phyloP scores from a whole-genome alignment of 352 stramenopile species.

The Elongisporangium senticosum region DNA sequence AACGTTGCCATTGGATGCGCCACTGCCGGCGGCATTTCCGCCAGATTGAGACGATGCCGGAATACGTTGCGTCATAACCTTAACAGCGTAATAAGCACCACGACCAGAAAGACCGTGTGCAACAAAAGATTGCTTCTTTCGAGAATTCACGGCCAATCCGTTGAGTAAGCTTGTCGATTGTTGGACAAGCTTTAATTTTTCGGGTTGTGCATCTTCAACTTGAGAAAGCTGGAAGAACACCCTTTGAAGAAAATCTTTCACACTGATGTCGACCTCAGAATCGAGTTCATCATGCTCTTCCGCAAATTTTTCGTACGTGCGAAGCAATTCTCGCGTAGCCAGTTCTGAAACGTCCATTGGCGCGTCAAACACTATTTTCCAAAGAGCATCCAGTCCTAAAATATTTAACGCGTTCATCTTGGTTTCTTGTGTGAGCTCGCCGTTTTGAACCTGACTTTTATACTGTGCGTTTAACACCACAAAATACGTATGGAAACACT shows the following conservation, averaged over 20 bases:
- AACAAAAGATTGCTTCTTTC: constrained; percentile 44
- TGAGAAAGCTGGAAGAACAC: constrained; percentile 67
- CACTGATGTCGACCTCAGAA: constrained; percentile 22
- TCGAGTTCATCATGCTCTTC: constrained; percentile 24
- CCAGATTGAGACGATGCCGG: constrained; percentile 26
- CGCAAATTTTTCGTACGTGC: constrained; percentile 69
- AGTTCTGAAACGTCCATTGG: constrained; percentile 71
- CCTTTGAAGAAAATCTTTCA: constrained; percentile 79
- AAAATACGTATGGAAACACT: constrained; percentile 87
- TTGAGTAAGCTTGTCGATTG: constrained; percentile 70
- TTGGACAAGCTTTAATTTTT: constrained; percentile 65
- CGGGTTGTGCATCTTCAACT: constrained; percentile 37
- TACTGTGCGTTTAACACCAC: constrained; percentile 64
- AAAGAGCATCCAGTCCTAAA: constrained; percentile 77
- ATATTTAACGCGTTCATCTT: constrained; percentile 31
- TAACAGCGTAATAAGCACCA: constrained; percentile 73
- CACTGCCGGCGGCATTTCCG: constrained; percentile 17
- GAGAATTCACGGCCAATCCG: constrained; percentile 52
- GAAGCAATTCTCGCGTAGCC: constrained; percentile 70
- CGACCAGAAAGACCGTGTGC: constrained; percentile 66
- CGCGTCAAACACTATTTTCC: constrained; percentile 77
- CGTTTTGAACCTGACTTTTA: constrained; percentile 21
- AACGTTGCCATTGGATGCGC: background rate
- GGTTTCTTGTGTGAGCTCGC: background rate
- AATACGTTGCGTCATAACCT: constrained; percentile 76